phyloP scores from a whole-genome alignment of 2,329 filamentous ascomycete genomes.

The Pleurostoma richardsiae region DNA sequence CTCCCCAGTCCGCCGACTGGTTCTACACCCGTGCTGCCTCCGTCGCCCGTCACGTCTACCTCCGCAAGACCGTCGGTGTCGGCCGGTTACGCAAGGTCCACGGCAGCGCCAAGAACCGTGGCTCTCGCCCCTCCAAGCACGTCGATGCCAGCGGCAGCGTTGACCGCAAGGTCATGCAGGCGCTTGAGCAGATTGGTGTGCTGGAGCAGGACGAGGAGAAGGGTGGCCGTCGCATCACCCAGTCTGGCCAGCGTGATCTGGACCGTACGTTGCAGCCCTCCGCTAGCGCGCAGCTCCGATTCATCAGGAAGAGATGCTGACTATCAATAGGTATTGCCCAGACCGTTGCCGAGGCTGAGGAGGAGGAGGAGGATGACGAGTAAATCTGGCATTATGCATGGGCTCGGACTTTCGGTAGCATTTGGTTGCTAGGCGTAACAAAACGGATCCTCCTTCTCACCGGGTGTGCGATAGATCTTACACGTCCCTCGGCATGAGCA shows the following conservation, averaged over 20 bases:
- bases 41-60: constrained; percentile 96
- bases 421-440: background rate
- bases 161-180: constrained; percentile 96
- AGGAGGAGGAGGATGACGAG: constrained; percentile 64
- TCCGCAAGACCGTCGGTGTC: constrained; percentile 98
- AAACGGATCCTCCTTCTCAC: constrained; percentile 36
- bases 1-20: constrained; percentile 98
- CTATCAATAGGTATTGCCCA: constrained; percentile 61
- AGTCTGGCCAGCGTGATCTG: constrained; percentile 97
- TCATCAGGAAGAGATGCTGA: background rate
- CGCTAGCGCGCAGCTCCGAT: background rate
- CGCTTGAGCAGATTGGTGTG: constrained; percentile 98
- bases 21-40: constrained; percentile 87
- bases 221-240: constrained; percentile 96
- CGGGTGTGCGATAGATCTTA: constrained; percentile 46
- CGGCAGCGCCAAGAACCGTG: constrained; percentile 96
- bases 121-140: constrained; percentile 85
- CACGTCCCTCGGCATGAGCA: too few relatives aligned
- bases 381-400: constrained; percentile 33
- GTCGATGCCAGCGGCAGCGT: constrained; percentile 92
- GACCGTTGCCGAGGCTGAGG: constrained; percentile 70
- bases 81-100: constrained; percentile 96
- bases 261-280: constrained; percentile 55
- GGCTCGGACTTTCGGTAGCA: constrained; percentile 13
- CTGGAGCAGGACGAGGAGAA: constrained; percentile 97